A percentile compares a stretch with the other conserved stretches of the same genome.
These are phyloP conservation scores for Boehmeria nivea DNA, from an alignment of 306 rosid genomes.

Conservation along the genomic window DNA sequence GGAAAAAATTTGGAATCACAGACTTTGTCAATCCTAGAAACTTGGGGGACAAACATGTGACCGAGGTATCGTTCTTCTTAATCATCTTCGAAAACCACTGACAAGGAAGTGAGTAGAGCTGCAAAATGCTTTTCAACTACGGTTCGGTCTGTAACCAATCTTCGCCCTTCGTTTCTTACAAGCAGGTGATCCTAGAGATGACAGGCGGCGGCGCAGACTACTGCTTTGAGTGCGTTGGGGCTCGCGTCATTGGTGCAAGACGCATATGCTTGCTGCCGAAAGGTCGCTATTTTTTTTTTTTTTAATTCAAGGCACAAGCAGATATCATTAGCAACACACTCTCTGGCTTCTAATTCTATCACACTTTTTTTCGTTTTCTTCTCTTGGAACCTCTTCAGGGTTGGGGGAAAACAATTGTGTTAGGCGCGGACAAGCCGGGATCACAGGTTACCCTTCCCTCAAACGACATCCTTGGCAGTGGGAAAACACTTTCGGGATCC, in stretches of 20 bases:
- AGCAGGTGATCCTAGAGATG: slow-evolving; percentile 56
- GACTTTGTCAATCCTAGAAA: slow-evolving; percentile 45
- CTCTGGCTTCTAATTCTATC: no score
- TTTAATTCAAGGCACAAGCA: no score
- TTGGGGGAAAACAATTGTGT: slow-evolving; percentile 81
- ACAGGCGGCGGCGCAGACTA: slow-evolving; percentile 76
- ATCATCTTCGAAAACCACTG: neutral
- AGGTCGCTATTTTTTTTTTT: no score
- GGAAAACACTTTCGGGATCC: slow-evolving; percentile 60
- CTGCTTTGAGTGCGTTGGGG: slow-evolving; percentile 86
- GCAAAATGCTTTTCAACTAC: no score
- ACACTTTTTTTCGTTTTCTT: no score
- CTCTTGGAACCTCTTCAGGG: slow-evolving; percentile 35
- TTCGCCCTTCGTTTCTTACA: neutral
- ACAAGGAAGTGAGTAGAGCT: neutral
- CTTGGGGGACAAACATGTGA: slow-evolving; percentile 49
- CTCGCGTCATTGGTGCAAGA: slow-evolving; percentile 63
- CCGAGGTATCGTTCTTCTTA: slow-evolving; percentile 45
- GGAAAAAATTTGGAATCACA: slow-evolving; percentile 74
- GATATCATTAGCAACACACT: no score
- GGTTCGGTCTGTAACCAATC: no score
- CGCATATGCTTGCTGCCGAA: slow-evolving; percentile 72
- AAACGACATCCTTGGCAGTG: slow-evolving; percentile 41
- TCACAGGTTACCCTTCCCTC: slow-evolving; percentile 39
- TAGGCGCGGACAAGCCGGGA: slow-evolving; percentile 72